Evolutionary conservation across 768 basidiomycete genomes (phyloP).

Genomic region (Lactarius sp.): DNA sequence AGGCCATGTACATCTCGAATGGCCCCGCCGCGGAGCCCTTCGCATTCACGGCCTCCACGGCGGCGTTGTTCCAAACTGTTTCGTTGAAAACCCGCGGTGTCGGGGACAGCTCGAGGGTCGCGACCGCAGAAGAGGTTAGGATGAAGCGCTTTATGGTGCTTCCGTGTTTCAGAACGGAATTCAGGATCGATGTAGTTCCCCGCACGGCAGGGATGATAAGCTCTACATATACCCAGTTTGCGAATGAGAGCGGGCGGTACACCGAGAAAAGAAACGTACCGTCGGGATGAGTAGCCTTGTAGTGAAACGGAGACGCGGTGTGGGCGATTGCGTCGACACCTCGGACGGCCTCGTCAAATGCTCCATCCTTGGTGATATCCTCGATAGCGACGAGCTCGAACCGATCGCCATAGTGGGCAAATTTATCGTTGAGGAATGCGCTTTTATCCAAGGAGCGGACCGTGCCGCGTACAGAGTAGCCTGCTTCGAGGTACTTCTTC

Average conservation of each 20-base stretch:
- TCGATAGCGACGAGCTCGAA: slow-evolving; percentile 64
- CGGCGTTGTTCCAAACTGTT: no score
- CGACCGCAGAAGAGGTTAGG: no score
- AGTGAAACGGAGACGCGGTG: slow-evolving; percentile 58
- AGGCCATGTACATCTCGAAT: no score
- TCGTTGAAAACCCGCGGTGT: no score
- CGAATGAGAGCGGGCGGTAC: not conserved
- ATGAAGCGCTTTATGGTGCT: slow-evolving; percentile 27
- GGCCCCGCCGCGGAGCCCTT: no score
- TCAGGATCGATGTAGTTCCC: slow-evolving; percentile 61
- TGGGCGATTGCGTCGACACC: slow-evolving; percentile 70
- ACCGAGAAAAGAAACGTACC: slow-evolving; percentile 20
- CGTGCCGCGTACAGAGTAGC: slow-evolving; percentile 61
- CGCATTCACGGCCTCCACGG: no score
- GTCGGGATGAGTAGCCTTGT: slow-evolving; percentile 39
- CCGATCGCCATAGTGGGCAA: slow-evolving; percentile 48
- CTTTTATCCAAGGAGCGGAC: slow-evolving; percentile 62
- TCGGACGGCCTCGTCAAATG: slow-evolving; percentile 76
- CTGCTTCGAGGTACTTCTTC: slow-evolving; percentile 49
- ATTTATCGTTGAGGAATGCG: slow-evolving; percentile 48
- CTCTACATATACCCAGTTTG: slow-evolving; percentile 35
- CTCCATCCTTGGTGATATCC: slow-evolving; percentile 58
- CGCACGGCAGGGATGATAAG: slow-evolving; percentile 65
- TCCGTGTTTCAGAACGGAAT: slow-evolving; percentile 53
- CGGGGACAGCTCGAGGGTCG: no score